phyloP scores from a whole-genome alignment of 441 rosid genomes.

The Lepidium campestre region DNA sequence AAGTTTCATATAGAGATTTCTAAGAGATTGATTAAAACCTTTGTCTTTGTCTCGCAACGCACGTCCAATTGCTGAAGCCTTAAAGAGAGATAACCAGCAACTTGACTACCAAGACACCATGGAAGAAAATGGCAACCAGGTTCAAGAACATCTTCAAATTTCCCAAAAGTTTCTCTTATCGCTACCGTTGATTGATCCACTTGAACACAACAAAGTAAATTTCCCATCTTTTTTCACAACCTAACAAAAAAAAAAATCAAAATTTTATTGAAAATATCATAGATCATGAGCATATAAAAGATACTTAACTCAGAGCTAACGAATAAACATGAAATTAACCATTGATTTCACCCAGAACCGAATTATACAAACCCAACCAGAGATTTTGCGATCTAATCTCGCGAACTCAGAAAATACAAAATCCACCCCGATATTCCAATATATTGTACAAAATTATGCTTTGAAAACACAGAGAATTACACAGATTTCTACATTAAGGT shows the following conservation, averaged over 20 bases:
- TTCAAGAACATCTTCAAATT: conserved; percentile 47
- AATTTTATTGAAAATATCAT: neutral
- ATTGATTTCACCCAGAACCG: too few species aligned
- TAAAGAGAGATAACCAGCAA: conserved; percentile 51
- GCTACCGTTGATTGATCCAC: conserved; percentile 68
- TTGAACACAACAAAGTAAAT: conserved; percentile 38
- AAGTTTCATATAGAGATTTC: neutral
- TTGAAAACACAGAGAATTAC: too few species aligned
- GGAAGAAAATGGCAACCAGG: conserved; percentile 67
- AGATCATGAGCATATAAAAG: too few species aligned
- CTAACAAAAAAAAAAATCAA: neutral
- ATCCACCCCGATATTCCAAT: too few species aligned
- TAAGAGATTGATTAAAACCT: conserved; percentile 24
- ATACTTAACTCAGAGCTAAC: too few species aligned
- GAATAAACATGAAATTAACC: too few species aligned
- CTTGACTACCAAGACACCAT: conserved; percentile 49
- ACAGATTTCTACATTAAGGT: too few species aligned
- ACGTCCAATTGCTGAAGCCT: conserved; percentile 58
- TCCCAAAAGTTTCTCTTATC: conserved; percentile 51
- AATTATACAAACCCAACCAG: too few species aligned
- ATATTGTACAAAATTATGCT: too few species aligned
- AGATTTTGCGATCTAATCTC: too few species aligned
- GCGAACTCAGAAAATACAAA: too few species aligned
- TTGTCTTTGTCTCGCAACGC: conserved; percentile 53
- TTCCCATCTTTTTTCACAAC: conserved; percentile 37